phyloP scores from a whole-genome alignment of 1,284 basidiomycete species.

The Apiotrichum gracile region DNA sequence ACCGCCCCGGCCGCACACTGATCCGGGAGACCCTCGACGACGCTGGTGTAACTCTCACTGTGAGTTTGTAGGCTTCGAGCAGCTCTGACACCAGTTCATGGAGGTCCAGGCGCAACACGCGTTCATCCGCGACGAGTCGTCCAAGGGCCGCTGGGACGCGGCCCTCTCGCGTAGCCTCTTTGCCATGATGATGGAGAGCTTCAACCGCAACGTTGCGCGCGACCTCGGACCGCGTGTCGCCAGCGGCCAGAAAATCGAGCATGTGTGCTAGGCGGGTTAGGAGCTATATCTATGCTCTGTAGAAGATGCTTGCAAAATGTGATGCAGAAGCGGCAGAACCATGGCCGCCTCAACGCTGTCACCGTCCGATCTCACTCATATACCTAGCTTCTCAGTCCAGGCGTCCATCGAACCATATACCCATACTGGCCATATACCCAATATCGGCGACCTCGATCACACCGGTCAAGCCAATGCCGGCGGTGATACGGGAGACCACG shows the following conservation, averaged over 20 bases:
- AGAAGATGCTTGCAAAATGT: too few relatives aligned
- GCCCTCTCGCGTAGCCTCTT: constrained; percentile 76
- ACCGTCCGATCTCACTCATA: too few relatives aligned
- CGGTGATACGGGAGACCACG: too few relatives aligned
- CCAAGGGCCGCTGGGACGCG: constrained; percentile 89
- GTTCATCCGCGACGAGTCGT: constrained; percentile 82
- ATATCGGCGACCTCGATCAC: too few relatives aligned
- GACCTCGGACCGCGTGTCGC: constrained; percentile 66
- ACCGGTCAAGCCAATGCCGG: too few relatives aligned
- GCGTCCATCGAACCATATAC: too few relatives aligned
- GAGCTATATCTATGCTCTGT: too few relatives aligned
- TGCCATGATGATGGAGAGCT: constrained; percentile 84
- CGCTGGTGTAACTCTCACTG: constrained; percentile 62
- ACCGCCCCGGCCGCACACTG: constrained; percentile 71
- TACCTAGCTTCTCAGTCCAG: too few relatives aligned
- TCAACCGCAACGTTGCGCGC: constrained; percentile 73
- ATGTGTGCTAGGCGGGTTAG: constrained; percentile 60
- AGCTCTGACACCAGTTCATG: constrained; percentile 57
- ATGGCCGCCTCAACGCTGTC: too few relatives aligned
- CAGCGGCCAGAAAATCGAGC: constrained; percentile 55
- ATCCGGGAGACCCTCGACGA: constrained; percentile 77
- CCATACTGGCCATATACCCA: too few relatives aligned
- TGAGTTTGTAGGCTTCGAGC: constrained; percentile 39
- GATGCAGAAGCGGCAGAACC: too few relatives aligned
- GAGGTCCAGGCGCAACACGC: constrained; percentile 92